Percentiles rank a stretch among this genome's conserved stretches.
Evolutionary conservation across 192 early-diverging fungal species (phyloP).

Genomic region (Coemansia biformis): DNA sequence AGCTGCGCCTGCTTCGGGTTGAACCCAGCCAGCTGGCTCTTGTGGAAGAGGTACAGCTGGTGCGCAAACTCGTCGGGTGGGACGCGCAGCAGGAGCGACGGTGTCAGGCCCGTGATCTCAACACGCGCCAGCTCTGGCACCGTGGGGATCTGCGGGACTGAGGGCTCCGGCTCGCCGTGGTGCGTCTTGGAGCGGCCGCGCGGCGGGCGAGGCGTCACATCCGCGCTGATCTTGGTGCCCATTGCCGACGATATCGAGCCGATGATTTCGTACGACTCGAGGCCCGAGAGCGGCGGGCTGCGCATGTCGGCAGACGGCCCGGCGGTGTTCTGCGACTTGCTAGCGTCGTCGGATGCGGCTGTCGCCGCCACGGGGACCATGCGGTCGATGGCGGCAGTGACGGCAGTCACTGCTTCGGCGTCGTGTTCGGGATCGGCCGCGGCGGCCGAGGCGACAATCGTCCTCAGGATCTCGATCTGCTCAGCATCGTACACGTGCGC

Average conservation of each 20-base stretch:
- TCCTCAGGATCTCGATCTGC: conserved; percentile 24
- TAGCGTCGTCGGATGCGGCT: background rate
- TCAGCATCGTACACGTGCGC: conserved; percentile 19
- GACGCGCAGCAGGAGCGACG: conserved; percentile 57
- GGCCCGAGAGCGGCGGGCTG: conserved; percentile 10
- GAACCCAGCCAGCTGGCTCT: conserved; percentile 26
- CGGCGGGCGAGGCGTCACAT: conserved; percentile 12
- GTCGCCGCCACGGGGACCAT: conserved; percentile 25
- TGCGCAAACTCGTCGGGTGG: conserved; percentile 58
- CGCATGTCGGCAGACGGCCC: too few species aligned
- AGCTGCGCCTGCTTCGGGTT: conserved; percentile 36
- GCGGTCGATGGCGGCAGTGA: conserved; percentile 18
- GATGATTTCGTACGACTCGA: conserved; percentile 31
- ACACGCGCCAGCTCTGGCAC: conserved; percentile 49
- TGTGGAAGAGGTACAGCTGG: conserved; percentile 67
- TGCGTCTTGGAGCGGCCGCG: conserved; percentile 41
- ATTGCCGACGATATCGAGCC: conserved; percentile 6
- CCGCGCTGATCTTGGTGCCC: conserved; percentile 5
- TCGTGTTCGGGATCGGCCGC: conserved; percentile 1
- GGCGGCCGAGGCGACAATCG: conserved; percentile 17
- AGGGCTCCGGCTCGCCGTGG: conserved; percentile 30
- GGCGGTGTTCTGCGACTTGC: conserved; percentile 5
- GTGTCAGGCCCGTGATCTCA: conserved; percentile 58
- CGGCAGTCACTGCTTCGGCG: conserved; percentile 1
- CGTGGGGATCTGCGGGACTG: conserved; percentile 36